Evolutionary conservation across 148 eudicot species (phyloP).

Genomic region (Polygonum aviculare): DNA sequence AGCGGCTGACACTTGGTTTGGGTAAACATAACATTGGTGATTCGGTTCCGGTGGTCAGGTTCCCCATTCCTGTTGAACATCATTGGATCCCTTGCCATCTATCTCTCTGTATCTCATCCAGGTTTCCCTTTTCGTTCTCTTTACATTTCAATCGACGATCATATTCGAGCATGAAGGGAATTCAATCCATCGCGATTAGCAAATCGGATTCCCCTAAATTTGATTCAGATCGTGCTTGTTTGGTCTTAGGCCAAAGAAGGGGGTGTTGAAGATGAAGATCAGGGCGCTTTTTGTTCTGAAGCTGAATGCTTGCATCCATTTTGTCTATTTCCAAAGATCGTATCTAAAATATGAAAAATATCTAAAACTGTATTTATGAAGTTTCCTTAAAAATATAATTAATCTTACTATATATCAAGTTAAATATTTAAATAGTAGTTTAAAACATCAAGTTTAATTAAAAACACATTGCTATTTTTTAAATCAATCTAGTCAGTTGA

Average conservation of each 20-base stretch:
- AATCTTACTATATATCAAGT: too few relatives aligned
- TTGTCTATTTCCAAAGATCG: too few relatives aligned
- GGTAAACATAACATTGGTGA: neutral
- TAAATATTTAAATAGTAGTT: too few relatives aligned
- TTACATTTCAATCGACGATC: neutral
- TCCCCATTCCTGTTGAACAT: neutral
- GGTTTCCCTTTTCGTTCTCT: neutral
- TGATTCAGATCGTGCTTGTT: neutral
- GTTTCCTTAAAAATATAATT: too few relatives aligned
- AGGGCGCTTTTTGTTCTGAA: constrained; percentile 50
- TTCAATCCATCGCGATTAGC: neutral
- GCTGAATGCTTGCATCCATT: constrained; percentile 14
- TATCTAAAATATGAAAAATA: too few relatives aligned
- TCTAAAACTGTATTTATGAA: too few relatives aligned
- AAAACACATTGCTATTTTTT: too few relatives aligned
- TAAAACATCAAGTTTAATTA: too few relatives aligned
- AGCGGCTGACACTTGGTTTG: neutral
- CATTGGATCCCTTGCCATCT: constrained; percentile 6
- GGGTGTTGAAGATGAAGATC: constrained; percentile 39
- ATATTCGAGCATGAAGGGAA: neutral
- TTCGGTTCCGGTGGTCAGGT: neutral
- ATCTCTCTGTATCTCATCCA: neutral
- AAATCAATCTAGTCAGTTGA: too few relatives aligned
- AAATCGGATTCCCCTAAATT: neutral
- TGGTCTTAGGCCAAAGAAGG: neutral